phyloP scores from a whole-genome alignment of 495 filamentous ascomycete genomes.

The Aspergillus diversus region DNA sequence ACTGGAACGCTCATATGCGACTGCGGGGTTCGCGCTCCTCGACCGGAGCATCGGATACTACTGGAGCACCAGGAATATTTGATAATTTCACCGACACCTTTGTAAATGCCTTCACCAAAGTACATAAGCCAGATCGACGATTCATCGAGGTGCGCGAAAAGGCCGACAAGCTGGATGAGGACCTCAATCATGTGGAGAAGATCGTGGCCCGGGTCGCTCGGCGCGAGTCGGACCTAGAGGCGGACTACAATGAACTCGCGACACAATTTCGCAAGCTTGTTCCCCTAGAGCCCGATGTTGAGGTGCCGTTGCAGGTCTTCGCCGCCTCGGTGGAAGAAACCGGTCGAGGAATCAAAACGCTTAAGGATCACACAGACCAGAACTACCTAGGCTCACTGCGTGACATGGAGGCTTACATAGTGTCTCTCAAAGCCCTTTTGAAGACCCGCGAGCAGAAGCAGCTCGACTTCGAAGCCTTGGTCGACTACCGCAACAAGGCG shows the following conservation, averaged over 20 bases:
- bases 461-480: slow-evolving; percentile 93
- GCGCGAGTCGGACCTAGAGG: slow-evolving; percentile 84
- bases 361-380: slow-evolving; percentile 93
- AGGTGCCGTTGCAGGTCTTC: slow-evolving; percentile 78
- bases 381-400: slow-evolving; percentile 89
- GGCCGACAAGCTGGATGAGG: slow-evolving; percentile 93
- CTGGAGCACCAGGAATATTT: slow-evolving; percentile 69
- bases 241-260: slow-evolving; percentile 85
- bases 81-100: slow-evolving; percentile 96
- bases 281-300: slow-evolving; percentile 85
- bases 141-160: slow-evolving; percentile 95
- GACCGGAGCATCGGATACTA: slow-evolving; percentile 52
- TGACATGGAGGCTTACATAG: slow-evolving; percentile 92
- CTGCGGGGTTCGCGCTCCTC: slow-evolving; percentile 66
- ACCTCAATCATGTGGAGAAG: slow-evolving; percentile 90
- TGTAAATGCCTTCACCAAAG: slow-evolving; percentile 94
- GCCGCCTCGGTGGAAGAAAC: slow-evolving; percentile 85
- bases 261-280: slow-evolving; percentile 93
- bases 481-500: slow-evolving; percentile 91
- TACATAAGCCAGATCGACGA: slow-evolving; percentile 90
- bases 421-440: slow-evolving; percentile 80
- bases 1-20: slow-evolving; percentile 97
- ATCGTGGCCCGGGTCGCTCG: slow-evolving; percentile 87
- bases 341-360: slow-evolving; percentile 66
- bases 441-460: slow-evolving; percentile 97